phyloP scores from a whole-genome alignment of 2,329 filamentous ascomycete genomes.

The Domatiomyces globalis region DNA sequence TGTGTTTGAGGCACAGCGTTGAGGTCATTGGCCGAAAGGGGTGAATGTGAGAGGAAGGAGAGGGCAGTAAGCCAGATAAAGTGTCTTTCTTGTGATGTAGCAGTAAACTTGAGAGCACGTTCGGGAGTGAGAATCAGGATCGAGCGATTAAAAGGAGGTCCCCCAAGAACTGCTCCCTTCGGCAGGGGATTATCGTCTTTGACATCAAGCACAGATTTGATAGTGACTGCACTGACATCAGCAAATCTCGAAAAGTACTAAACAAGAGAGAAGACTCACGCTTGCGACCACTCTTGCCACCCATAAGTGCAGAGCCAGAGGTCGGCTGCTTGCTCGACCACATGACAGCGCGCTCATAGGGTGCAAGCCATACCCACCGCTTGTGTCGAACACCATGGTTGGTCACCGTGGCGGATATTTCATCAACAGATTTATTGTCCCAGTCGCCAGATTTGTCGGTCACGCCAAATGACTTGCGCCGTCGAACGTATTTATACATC shows the following conservation, averaged over 20 bases:
- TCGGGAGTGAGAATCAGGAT: slow-evolving; percentile 91
- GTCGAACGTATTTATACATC: slow-evolving; percentile 37
- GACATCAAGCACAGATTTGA: slow-evolving; percentile 93
- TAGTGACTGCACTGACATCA: slow-evolving; percentile 50
- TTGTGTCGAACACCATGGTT: slow-evolving; percentile 64
- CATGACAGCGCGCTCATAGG: slow-evolving; percentile 88
- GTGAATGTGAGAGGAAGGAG: slow-evolving; percentile 85
- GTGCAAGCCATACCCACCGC: slow-evolving; percentile 96
- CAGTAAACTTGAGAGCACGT: slow-evolving; percentile 88
- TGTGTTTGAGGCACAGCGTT: slow-evolving; percentile 35
- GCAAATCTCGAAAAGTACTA: slow-evolving; percentile 17
- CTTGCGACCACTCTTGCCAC: slow-evolving; percentile 89
- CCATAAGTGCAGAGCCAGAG: slow-evolving; percentile 72
- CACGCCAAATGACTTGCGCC: slow-evolving; percentile 77
- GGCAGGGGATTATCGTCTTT: slow-evolving; percentile 83
- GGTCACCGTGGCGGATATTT: slow-evolving; percentile 55
- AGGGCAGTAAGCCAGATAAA: slow-evolving; percentile 90
- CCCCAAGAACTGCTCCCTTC: slow-evolving; percentile 39
- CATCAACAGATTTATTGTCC: slow-evolving; percentile 46
- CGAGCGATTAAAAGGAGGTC: slow-evolving; percentile 65
- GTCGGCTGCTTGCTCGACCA: slow-evolving; percentile 98
- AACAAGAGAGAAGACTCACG: slow-evolving; percentile 44
- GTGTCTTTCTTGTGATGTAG: slow-evolving; percentile 67
- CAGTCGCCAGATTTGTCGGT: slow-evolving; percentile 42
- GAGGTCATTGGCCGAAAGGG: slow-evolving; percentile 64